phyloP scores from a whole-genome alignment of 345 rosid species.

The Hypericum perforatum region DNA sequence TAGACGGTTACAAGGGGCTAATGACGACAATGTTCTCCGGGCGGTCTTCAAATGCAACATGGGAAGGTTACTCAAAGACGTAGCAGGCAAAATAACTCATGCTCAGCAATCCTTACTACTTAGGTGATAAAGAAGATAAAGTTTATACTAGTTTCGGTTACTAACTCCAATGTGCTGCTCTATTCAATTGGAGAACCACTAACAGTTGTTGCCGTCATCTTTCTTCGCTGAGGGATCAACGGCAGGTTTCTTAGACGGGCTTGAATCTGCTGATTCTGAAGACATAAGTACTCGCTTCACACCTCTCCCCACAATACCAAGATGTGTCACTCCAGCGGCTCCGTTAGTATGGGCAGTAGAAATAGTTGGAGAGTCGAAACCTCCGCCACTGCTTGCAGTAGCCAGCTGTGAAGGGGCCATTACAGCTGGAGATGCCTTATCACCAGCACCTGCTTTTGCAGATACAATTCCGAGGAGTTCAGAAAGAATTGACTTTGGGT shows the following conservation, averaged over 20 bases:
- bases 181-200: conserved; percentile 7
- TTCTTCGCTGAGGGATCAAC: conserved; percentile 32
- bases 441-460: conserved; percentile 33
- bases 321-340: conserved; percentile 53
- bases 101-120: no score
- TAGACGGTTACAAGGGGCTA: no score
- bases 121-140: no score
- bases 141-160: no score
- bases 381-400: conserved; percentile 29
- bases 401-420: conserved; percentile 58
- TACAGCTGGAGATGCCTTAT: conserved; percentile 31
- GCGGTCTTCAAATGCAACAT: no score
- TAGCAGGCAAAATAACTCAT: no score
- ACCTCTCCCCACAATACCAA: conserved; percentile 93
- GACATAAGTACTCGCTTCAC: conserved; percentile 66
- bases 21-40: no score
- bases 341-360: conserved; percentile 76
- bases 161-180: background rate
- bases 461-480: conserved; percentile 64
- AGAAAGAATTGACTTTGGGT: conserved; percentile 60
- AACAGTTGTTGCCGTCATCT: conserved; percentile 34
- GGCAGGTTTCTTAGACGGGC: conserved; percentile 48
- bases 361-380: conserved; percentile 50
- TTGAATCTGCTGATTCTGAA: conserved; percentile 37
- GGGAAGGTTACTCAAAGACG: no score